phyloP scores from a whole-genome alignment of 306 rosid genomes.

The Rosa rugosa region DNA sequence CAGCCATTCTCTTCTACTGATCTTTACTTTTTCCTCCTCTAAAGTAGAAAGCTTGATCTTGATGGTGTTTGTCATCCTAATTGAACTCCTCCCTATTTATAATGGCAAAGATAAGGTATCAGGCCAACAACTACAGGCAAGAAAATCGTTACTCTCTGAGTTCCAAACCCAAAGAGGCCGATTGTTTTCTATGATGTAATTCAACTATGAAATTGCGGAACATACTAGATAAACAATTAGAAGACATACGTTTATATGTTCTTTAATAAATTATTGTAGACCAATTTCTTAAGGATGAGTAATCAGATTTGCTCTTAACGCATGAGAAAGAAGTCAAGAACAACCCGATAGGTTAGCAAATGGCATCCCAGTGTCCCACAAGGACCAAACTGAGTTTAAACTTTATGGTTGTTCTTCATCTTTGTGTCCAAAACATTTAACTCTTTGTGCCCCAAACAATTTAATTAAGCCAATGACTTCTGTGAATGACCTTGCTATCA shows the following conservation, averaged over 20 bases:
- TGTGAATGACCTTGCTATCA: too few species aligned
- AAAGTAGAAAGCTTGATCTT: background rate
- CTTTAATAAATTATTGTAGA: background rate
- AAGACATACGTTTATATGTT: background rate
- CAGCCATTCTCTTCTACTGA: constrained; percentile 19
- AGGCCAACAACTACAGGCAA: background rate
- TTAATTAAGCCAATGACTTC: too few species aligned
- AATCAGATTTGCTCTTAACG: background rate
- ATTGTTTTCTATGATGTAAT: background rate
- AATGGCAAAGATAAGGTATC: background rate
- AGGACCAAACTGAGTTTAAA: background rate
- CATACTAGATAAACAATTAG: background rate
- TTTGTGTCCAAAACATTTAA: background rate
- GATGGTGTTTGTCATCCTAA: background rate
- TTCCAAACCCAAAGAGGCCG: background rate
- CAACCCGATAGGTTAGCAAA: background rate
- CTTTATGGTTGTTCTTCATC: background rate
- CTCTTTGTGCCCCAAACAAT: background rate
- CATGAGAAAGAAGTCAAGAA: background rate
- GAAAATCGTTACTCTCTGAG: background rate
- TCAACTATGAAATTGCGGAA: background rate
- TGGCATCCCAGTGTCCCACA: background rate
- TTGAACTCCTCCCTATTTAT: background rate
- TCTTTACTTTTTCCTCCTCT: background rate
- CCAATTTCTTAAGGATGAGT: background rate